Base-by-base conservation (phyloP, 768 basidiomycete species). In the Tubosaeta sp. region DNA sequence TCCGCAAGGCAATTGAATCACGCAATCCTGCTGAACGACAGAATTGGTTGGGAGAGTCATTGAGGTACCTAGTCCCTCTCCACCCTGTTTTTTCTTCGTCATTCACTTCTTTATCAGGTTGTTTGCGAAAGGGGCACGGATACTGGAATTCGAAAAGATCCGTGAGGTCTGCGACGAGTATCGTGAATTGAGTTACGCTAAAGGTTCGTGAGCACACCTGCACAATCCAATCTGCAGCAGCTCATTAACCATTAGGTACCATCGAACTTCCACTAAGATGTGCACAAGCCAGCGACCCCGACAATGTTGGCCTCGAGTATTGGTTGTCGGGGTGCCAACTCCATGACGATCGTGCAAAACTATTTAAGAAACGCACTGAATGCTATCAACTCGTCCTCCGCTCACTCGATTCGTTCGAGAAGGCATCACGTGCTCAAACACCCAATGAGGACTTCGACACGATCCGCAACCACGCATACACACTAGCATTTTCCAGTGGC, bases 101-200 rank as follows among this genome's bases (percentile, higher is more conserved):
- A 38, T 52, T 54, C 32, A 51, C 42, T 9, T 34, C 32, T 27
- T 47, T 50, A 25, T 60, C 26, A 95, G 95, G 43, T 69, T 98
- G 38, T 97, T 97, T 71, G 82, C 80, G 49, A 94, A 94, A 67
- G 93, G 91, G 17, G 87, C 92, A 6, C 82, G 85, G 27, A 89
- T 88, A 53, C 72, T 98, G 41, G 86, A 89, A 44, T 82, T 91
- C 34, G 84, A 91, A 47, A 88, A 90, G 64, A 77, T 97, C 26
- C 78, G 86, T 29, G 93, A 97, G 63, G 81, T 97, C 27, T 82
- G 86, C 54, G 83, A 83, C n/a, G 91, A 97, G 63, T 98, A 94
- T 67, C 89, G 88, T 55, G 82, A 86, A 54, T 72, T 97, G 50
- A 77, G 81, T 52, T 97, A 87, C 62, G 85, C 91, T 10, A 83